These are phyloP conservation scores for Cicer chorassanicum DNA, from an alignment of 306 rosid genomes.

Conservation along the genomic window DNA sequence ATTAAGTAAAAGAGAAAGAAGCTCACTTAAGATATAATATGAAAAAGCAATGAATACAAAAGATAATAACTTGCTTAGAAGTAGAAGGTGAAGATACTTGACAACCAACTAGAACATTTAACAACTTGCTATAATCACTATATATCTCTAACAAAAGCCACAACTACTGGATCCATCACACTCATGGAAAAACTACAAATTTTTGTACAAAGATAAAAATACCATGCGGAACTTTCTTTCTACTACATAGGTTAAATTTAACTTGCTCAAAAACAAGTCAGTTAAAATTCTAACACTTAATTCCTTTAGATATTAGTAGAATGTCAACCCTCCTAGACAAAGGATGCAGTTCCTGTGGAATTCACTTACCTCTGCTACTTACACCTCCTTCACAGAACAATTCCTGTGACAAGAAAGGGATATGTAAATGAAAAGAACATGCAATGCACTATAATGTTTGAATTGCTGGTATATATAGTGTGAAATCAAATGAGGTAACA, in stretches of 20 bases:
- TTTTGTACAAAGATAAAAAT: slow-evolving; percentile 58
- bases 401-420: slow-evolving; percentile 52
- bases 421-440: neutral
- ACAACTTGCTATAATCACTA: slow-evolving; percentile 22
- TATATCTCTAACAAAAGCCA: slow-evolving; percentile 14
- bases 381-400: slow-evolving; percentile 56
- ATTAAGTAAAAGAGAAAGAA: neutral
- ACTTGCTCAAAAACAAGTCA: slow-evolving; percentile 44
- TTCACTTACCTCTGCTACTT: slow-evolving; percentile 51
- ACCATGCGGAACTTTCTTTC: slow-evolving; percentile 32
- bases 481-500: too few species aligned
- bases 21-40: slow-evolving; percentile 12
- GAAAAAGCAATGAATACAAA: slow-evolving; percentile 37
- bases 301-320: slow-evolving; percentile 42
- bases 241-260: slow-evolving; percentile 39
- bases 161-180: slow-evolving; percentile 33
- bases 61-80: slow-evolving; percentile 32
- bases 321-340: slow-evolving; percentile 36
- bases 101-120: slow-evolving; percentile 13
- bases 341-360: slow-evolving; percentile 22
- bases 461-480: too few species aligned
- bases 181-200: slow-evolving; percentile 52
- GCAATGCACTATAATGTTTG: too few species aligned
- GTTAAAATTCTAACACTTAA: slow-evolving; percentile 34
- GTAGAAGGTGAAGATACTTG: neutral